Percentiles rank a stretch among this genome's conserved stretches.
These are phyloP conservation scores for Mycena albidolilacea DNA, from an alignment of 768 basidiomycete species.

Conservation along the genomic window DNA sequence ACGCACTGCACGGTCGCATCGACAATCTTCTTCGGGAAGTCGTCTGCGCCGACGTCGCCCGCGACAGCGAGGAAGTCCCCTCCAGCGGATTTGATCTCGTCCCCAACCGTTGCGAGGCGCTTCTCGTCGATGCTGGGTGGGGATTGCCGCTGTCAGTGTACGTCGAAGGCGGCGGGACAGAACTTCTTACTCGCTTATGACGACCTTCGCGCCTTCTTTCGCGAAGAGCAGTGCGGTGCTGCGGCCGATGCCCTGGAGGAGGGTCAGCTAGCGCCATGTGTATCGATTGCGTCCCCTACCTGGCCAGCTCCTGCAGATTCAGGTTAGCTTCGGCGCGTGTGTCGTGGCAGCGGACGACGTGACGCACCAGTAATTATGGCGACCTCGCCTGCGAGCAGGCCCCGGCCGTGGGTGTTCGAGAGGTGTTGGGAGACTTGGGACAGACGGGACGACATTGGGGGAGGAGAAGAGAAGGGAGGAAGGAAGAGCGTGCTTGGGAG, in stretches of 20 bases:
- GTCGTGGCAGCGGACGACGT: background rate
- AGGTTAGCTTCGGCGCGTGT: constrained; percentile 9
- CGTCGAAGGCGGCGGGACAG: constrained; percentile 27
- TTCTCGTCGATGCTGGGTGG: constrained; percentile 76
- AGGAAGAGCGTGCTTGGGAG: background rate
- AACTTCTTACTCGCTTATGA: constrained; percentile 79
- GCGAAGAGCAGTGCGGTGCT: constrained; percentile 84
- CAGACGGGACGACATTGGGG: constrained; percentile 70
- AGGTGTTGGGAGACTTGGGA: constrained; percentile 82
- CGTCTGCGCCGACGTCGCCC: constrained; percentile 87
- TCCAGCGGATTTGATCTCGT: constrained; percentile 80
- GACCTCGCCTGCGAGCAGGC: constrained; percentile 82
- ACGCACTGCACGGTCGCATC: constrained; percentile 82
- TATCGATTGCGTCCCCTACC: constrained; percentile 53
- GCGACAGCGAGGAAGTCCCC: constrained; percentile 82
- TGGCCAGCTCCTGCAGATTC: constrained; percentile 76
- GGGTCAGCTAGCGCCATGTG: constrained; percentile 22
- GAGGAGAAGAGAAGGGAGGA: background rate
- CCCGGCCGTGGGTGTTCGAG: constrained; percentile 65
- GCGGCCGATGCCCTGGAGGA: constrained; percentile 80
- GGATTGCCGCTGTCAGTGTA: background rate
- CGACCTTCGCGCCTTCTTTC: constrained; percentile 89
- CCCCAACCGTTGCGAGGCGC: constrained; percentile 75
- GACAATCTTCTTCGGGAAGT: constrained; percentile 85
- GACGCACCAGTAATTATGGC: constrained; percentile 87